Base-by-base conservation (phyloP, 768 basidiomycete genomes). In the Trametes meyenii region DNA sequence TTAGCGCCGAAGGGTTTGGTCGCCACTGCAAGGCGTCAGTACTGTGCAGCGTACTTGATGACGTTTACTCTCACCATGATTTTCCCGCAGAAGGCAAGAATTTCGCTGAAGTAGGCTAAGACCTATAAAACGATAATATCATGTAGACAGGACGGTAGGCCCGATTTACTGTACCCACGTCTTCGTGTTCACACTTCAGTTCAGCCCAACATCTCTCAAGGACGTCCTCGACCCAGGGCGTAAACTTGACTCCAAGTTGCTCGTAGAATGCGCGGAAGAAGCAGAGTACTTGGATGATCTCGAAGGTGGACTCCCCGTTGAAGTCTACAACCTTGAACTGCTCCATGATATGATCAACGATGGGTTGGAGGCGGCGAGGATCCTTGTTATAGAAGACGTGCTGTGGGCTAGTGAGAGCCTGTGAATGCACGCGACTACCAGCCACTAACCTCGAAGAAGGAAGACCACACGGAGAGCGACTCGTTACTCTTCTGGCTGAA, bases 301-400 rank as follows among this genome's bases (percentile, higher is more conserved):
- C 90, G 70, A 94, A 91, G 6, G 94, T 88, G 40, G 91, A 86
- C 70, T 94, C 92, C 19, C 85, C 81, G 64, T 90, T 86, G 74
- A 87, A 94, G 68, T 97, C 94, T 39, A 88, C 79, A 11, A 77
- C 76, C 5, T 81, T 73, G 69, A 90, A 90, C 33, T 85, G 79
- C 21, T 82, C 74, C 43, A 92, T 73, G 38, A 95, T 74, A 69
- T 85, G 87, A 68, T 94, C 86, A 16, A 95, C 82, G 17, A 97
- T 75, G 0, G 89, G 89, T 66, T 91, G 89, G 35, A 91, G 78
- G 36, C 94, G 81, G 26, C 94, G 86, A 23, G 94, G 93, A 72
- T 97, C 95, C 64, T 85, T 86, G 62, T 85, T 83, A 68, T 84
- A 84, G 69, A 94, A 88, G 52, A 90, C 76, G 69, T 92, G 92